Evolutionary conservation across 2,329 filamentous ascomycete species (phyloP).

Genomic region (Emericellopsis atlantica): DNA sequence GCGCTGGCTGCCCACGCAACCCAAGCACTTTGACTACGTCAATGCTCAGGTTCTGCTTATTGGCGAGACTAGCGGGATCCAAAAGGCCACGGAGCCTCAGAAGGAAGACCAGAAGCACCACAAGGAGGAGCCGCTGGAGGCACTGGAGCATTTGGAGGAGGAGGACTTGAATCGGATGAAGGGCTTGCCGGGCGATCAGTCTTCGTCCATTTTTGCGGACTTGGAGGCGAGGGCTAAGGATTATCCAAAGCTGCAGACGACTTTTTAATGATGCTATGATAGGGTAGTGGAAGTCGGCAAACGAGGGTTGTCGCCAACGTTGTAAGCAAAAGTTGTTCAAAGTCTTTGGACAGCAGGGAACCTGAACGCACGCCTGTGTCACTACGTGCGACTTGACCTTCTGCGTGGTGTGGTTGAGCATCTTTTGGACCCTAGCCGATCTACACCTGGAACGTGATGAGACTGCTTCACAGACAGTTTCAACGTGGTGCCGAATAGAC

Average conservation of each 20-base stretch:
- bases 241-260: constrained; percentile 39
- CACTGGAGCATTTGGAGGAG: constrained; percentile 61
- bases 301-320: no score
- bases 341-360: no score
- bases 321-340: no score
- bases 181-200: constrained; percentile 30
- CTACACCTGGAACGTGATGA: no score
- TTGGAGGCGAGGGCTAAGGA: constrained; percentile 39
- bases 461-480: no score
- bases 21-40: constrained; percentile 61
- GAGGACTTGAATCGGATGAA: constrained; percentile 60
- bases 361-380: no score
- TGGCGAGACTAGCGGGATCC: constrained; percentile 49
- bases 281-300: no score
- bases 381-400: no score
- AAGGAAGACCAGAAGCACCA: constrained; percentile 43
- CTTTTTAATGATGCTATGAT: neutral
- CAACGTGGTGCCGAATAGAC: no score
- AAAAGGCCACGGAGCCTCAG: constrained; percentile 41
- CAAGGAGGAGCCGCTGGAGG: constrained; percentile 54
- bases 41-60: constrained; percentile 71
- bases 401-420: no score
- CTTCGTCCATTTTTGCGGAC: constrained; percentile 31
- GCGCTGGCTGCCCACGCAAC: constrained; percentile 63
- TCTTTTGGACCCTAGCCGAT: no score